Conservation (phyloP, 2,329 filamentous ascomycete genomes). For the Fusarium buharicum region DNA sequence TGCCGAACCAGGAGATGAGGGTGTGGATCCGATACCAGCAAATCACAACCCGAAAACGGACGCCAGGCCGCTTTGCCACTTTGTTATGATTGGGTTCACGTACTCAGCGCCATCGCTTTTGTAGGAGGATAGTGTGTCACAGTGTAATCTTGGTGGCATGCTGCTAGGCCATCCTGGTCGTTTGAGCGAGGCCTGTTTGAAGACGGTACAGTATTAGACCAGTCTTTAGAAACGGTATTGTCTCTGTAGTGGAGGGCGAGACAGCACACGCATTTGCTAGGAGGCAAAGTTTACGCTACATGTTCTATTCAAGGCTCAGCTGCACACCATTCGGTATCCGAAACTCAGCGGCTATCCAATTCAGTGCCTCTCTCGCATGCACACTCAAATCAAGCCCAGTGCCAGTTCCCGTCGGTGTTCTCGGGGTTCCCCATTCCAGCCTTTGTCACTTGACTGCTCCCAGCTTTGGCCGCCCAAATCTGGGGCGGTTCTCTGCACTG, state of each 20-base stretch:
- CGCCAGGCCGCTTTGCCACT: conserved; percentile 49
- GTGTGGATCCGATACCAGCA: conserved; percentile 40
- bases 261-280: conserved; percentile 38
- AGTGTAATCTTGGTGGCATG: conserved; percentile 49
- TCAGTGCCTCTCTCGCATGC: conserved; percentile 21
- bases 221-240: too few relatives aligned
- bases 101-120: conserved; percentile 35
- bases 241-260: conserved; percentile 16
- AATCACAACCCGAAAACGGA: conserved; percentile 44
- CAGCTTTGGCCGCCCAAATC: conserved; percentile 21
- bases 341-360: conserved; percentile 37
- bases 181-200: conserved; percentile 24
- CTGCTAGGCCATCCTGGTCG: conserved; percentile 35
- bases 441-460: conserved; percentile 43
- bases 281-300: conserved; percentile 33
- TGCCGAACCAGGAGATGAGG: conserved; percentile 41
- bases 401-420: conserved; percentile 29
- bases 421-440: conserved; percentile 43
- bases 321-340: conserved; percentile 31
- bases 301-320: conserved; percentile 20
- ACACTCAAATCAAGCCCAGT: conserved; percentile 39
- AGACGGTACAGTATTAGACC: conserved; percentile 1
- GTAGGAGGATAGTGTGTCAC: conserved; percentile 40
- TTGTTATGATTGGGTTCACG: conserved; percentile 47
- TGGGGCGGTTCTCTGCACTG: conserved; percentile 8